Base-by-base conservation (phyloP, 805 yeast species). In the Saccharomycopsis fermentans region DNA sequence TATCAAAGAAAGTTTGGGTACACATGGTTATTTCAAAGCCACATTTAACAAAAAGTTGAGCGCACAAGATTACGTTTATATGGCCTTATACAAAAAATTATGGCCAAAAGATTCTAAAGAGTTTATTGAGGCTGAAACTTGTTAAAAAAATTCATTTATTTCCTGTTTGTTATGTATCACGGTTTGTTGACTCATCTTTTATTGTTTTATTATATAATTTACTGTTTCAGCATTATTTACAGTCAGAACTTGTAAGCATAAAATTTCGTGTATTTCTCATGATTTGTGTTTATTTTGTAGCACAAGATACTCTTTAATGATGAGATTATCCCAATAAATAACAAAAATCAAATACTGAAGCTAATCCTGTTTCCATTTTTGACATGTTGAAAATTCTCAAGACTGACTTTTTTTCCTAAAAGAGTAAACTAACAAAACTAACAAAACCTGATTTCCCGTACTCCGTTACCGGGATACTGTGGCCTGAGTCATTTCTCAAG, bases 21-120 rank as follows among this genome's bases (percentile, higher is more conserved):
- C 99, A 1, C 99, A 94, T 70, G 99, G 99, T 63, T 90, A 92
- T 76, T 91, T 86, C 81, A 94, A 94, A 74, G 96, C 97, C 26
- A 86, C 87, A 8, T 94, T 94, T 67, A 97, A 94, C 69, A 92
- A 91, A 60, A 88, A 86, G 67, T 75, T 95, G 66, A 83, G 87
- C 56, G 86, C 97, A 0, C 97, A 91, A 73, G 99, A 94, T 72
- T 84, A 88, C 14, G 83, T 94, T 54, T 97, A 90, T 24, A 90
- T 94, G 97, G 83, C 96, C 34, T 73, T 94, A 65, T 94, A 87
- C 75, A 92, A 89, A 74, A 83, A 99, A 67, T 86, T 86, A 62
- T 94, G 97, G 97, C 98, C 99, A 43, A 80, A 72, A 58, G 43
- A 68, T 9, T 75, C 55, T 12, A 24, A 32, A 17, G 43, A 35